Evolutionary conservation across 2,329 filamentous ascomycete species (phyloP).

Genomic region (Xenosphaeropsis pyriputrescens): DNA sequence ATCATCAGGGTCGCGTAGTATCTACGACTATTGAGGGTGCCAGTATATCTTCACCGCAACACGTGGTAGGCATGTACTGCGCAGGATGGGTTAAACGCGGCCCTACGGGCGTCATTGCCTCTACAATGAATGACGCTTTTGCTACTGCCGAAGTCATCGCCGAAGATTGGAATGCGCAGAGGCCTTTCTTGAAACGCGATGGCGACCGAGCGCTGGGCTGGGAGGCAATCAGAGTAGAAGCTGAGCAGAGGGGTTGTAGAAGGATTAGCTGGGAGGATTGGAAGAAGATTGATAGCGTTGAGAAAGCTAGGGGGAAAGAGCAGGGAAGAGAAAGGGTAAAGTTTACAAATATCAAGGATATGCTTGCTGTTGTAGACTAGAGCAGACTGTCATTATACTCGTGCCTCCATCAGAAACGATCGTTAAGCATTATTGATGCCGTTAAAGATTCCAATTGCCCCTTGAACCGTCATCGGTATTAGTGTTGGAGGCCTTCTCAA

Average conservation of each 20-base stretch:
- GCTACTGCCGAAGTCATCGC: slow-evolving; percentile 72
- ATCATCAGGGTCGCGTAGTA: slow-evolving; percentile 50
- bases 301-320: slow-evolving; percentile 48
- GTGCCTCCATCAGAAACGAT: no score
- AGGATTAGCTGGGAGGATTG: slow-evolving; percentile 76
- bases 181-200: slow-evolving; percentile 2
- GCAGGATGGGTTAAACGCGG: slow-evolving; percentile 95
- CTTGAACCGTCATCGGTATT: no score
- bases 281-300: slow-evolving; percentile 69
- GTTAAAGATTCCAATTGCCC: no score
- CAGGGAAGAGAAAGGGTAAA: slow-evolving; percentile 70
- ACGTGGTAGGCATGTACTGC: slow-evolving; percentile 69
- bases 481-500: no score
- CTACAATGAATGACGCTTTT: slow-evolving; percentile 92
- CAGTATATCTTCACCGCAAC: slow-evolving; percentile 1
- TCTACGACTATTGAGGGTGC: slow-evolving; percentile 2
- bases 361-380: slow-evolving; percentile 36
- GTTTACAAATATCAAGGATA: slow-evolving; percentile 39
- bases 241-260: slow-evolving; percentile 35
- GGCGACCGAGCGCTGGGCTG: slow-evolving; percentile 44
- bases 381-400: neutral
- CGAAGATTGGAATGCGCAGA: slow-evolving; percentile 50
- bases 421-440: no score
- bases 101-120: slow-evolving; percentile 89
- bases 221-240: slow-evolving; percentile 56